These are phyloP conservation scores for Mucor sp. DNA, from an alignment of 371 early-diverging fungal species.

Conservation along the genomic window DNA sequence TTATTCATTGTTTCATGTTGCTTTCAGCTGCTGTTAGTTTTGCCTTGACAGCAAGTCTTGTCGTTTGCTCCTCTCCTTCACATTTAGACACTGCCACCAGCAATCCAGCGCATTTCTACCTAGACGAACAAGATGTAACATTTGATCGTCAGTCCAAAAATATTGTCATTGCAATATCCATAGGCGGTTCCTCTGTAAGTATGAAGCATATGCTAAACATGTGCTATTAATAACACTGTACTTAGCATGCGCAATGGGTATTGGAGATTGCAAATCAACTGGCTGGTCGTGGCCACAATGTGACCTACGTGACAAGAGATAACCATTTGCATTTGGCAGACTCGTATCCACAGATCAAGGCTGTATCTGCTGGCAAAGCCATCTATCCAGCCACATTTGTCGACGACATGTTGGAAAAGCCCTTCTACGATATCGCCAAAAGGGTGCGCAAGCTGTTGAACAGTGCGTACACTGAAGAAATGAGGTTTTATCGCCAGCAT, in stretches of 20 bases:
- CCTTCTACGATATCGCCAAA: constrained; percentile 1
- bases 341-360: constrained; percentile 18
- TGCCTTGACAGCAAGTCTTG: neutral
- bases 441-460: constrained; percentile 11
- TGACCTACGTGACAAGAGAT: constrained; percentile 14
- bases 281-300: constrained; percentile 16
- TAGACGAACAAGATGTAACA: neutral
- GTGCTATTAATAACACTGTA: neutral
- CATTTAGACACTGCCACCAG: neutral
- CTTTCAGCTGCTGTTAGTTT: neutral
- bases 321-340: constrained; percentile 25
- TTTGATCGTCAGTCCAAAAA: constrained; percentile 1
- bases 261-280: constrained; percentile 13
- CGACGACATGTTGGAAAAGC: neutral
- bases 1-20: neutral
- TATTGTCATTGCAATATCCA: constrained; percentile 9
- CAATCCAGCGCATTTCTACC: neutral
- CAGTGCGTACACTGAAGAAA: constrained; percentile 7
- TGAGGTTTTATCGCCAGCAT: neutral
- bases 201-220: neutral
- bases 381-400: neutral
- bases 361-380: constrained; percentile 12
- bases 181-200: constrained; percentile 22
- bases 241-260: constrained; percentile 19
- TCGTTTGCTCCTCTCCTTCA: neutral